Evolutionary conservation across 257 asterid species (phyloP).

Genomic region (Ilex aquifolium): DNA sequence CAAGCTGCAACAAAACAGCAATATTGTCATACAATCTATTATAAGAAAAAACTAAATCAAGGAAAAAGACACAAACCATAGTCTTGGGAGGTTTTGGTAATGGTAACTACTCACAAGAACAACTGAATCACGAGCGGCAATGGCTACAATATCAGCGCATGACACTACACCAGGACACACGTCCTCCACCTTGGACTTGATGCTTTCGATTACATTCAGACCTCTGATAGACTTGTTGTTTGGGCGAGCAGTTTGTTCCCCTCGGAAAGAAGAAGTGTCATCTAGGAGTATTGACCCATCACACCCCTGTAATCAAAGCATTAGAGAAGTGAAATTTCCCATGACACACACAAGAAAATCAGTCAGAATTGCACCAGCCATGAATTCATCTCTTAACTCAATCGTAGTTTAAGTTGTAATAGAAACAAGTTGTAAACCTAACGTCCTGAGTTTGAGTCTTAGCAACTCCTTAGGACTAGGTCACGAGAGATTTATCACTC

Average conservation of each 20-base stretch:
- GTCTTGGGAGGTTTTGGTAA: too few species aligned
- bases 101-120: conserved; percentile 21
- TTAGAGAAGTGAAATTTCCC: background rate
- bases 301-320: conserved; percentile 36
- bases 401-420: too few species aligned
- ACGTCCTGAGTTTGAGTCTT: too few species aligned
- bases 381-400: too few species aligned
- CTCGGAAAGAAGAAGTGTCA: conserved; percentile 34
- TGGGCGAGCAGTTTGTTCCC: conserved; percentile 44
- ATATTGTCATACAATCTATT: too few species aligned
- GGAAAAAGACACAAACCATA: too few species aligned
- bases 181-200: conserved; percentile 38
- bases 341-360: too few species aligned
- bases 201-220: conserved; percentile 29
- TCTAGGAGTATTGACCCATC: conserved; percentile 52
- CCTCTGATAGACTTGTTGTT: conserved; percentile 45
- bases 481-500: too few species aligned
- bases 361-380: too few species aligned
- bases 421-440: too few species aligned
- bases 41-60: too few species aligned
- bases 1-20: conserved; percentile 28
- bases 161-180: conserved; percentile 47
- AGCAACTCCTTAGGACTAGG: too few species aligned
- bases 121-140: conserved; percentile 53
- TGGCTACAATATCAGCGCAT: conserved; percentile 56